Conservation (phyloP, 2,329 filamentous ascomycete species). For the Pseudogymnoascus sp. region DNA sequence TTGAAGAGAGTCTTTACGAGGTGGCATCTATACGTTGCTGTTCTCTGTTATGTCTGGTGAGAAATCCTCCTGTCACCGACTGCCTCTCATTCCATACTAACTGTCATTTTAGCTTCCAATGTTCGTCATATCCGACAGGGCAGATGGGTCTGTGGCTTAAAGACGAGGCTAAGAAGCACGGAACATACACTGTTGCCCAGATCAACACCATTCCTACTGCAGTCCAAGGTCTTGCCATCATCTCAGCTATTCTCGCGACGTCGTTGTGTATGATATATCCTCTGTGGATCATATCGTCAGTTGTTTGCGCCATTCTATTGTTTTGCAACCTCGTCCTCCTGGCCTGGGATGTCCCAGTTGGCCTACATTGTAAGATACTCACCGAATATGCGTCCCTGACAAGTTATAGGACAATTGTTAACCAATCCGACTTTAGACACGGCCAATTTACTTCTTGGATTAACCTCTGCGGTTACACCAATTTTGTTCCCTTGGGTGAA, state of each 20-base stretch:
- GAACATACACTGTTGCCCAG: constrained; percentile 24
- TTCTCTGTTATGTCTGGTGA: constrained; percentile 22
- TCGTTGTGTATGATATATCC: constrained; percentile 31
- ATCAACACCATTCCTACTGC: constrained; percentile 26
- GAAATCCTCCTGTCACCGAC: neutral
- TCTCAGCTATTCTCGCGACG: constrained; percentile 24
- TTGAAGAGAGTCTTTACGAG: constrained; percentile 24
- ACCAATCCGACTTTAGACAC: constrained; percentile 11
- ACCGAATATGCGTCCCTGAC: neutral
- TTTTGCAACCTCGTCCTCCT: constrained; percentile 23
- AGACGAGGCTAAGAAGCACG: constrained; percentile 31
- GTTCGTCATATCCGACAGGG: constrained; percentile 16
- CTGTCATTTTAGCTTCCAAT: constrained; percentile 9
- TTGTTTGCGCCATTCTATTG: constrained; percentile 20
- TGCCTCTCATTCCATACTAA: neutral
- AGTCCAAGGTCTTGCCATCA: constrained; percentile 25
- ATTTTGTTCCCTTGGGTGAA: constrained; percentile 27
- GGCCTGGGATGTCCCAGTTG: constrained; percentile 25
- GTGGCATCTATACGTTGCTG: constrained; percentile 28
- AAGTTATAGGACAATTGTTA: neutral
- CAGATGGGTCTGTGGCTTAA: constrained; percentile 24
- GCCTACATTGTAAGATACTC: constrained; percentile 19
- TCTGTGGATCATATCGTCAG: constrained; percentile 27
- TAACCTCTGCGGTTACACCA: constrained; percentile 24
- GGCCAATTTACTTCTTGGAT: constrained; percentile 22